These are phyloP conservation scores for Piloderma croceum DNA, from an alignment of 768 basidiomycete genomes.

Conservation along the genomic window DNA sequence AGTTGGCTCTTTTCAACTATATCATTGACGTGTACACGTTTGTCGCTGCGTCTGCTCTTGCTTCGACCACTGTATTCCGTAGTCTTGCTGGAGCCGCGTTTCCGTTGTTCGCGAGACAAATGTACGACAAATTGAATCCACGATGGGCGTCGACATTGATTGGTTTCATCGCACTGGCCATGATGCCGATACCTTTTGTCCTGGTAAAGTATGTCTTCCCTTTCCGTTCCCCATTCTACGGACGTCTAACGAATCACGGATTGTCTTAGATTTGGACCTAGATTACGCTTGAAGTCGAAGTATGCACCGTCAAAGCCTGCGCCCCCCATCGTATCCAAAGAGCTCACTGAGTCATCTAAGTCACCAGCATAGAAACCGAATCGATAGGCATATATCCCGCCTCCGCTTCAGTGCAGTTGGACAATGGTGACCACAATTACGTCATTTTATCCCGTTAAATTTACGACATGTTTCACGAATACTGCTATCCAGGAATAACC, in stretches of 20 bases:
- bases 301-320: slow-evolving; percentile 29
- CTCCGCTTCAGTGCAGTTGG: no score
- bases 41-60: slow-evolving; percentile 52
- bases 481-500: no score
- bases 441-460: no score
- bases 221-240: neutral
- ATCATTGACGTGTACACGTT: slow-evolving; percentile 55
- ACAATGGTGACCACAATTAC: no score
- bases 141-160: slow-evolving; percentile 57
- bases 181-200: slow-evolving; percentile 51
- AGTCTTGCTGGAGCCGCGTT: slow-evolving; percentile 50
- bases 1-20: slow-evolving; percentile 55
- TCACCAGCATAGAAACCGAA: no score
- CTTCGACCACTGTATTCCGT: slow-evolving; percentile 47
- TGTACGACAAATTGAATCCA: slow-evolving; percentile 46
- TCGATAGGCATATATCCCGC: no score
- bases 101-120: slow-evolving; percentile 51
- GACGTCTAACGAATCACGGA: neutral
- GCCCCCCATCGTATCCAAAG: neutral
- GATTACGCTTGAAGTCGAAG: slow-evolving; percentile 37
- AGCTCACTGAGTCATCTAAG: no score
- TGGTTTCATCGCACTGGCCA: slow-evolving; percentile 42
- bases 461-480: no score
- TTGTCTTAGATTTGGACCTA: slow-evolving; percentile 35
- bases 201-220: slow-evolving; percentile 31